A percentile compares a stretch with the other conserved stretches of the same genome.
These are phyloP conservation scores for Starmera pachycereana DNA, from an alignment of 805 yeast species.

Conservation along the genomic window DNA sequence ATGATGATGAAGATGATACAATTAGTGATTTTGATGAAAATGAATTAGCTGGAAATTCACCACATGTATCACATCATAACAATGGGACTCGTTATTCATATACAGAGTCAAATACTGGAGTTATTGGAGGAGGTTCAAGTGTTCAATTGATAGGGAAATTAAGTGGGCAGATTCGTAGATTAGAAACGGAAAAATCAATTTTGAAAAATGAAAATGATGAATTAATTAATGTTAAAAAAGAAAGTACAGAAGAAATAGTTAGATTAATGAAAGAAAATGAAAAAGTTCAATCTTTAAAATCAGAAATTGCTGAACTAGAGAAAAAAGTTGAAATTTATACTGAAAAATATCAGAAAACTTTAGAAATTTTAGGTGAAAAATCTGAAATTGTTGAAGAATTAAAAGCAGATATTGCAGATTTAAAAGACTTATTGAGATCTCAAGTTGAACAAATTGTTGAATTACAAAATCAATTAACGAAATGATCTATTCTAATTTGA, in stretches of 20 bases:
- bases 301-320: conserved; percentile 29
- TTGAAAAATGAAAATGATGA: conserved; percentile 51
- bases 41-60: conserved; percentile 8
- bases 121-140: conserved; percentile 20
- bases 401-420: conserved; percentile 77
- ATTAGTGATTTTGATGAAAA: conserved; percentile 7
- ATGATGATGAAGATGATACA: conserved; percentile 5
- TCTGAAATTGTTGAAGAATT: conserved; percentile 79
- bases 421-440: conserved; percentile 71
- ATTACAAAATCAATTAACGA: conserved; percentile 30
- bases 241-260: conserved; percentile 59
- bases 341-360: conserved; percentile 39
- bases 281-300: conserved; percentile 24
- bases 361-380: conserved; percentile 77
- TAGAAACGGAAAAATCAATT: conserved; percentile 68
- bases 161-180: conserved; percentile 63
- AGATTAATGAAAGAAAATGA: conserved; percentile 47
- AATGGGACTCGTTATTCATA: not conserved
- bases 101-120: conserved; percentile 6
- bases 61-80: conserved; percentile 8
- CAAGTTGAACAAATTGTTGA: conserved; percentile 86
- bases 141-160: conserved; percentile 67
- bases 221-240: conserved; percentile 47
- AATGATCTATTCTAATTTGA: not conserved
- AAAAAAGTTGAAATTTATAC: conserved; percentile 17